Evolutionary conservation across 164 flowering plant species (phyloP), one percentile per base, ranked within the genome.

Genomic region (Dillenia turbinata): DNA sequence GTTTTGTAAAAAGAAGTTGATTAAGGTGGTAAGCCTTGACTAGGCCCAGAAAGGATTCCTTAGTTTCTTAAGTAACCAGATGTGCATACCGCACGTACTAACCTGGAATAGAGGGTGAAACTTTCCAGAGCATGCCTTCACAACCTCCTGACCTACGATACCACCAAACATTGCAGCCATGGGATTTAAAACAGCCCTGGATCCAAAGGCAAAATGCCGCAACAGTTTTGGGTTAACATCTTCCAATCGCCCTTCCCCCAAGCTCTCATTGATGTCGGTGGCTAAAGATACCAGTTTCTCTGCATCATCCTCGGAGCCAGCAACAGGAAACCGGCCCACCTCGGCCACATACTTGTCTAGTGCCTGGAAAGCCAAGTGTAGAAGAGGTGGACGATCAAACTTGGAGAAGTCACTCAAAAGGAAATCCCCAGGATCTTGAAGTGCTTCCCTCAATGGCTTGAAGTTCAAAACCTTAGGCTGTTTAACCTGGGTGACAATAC

Each of bases 121-220:
- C 73, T 91, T 91, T 58, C 95, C 95, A 69, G 97, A 88, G 79
- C 97, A 91, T 12, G 97, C 97, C 75, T 90, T 90, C 53, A 90
- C 87, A 66, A 90, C 88, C 73, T 90, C 97, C 63, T 88, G 97
- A 16, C 94, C 97, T 45, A 90, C 97, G 65, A 91, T 79, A 57
- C 97, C 97, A 69, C 97, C 97, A 76, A 91, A 88, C 93, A 91
- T 87, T 44, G 97, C 97, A 66, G 97, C 97, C 97, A 91, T 91
- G 16, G 97, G 97, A 66, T 87, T 90, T 58, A 90, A 65, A 19
- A 87, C 96, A 9, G 97, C 96, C 75, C 72, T 86, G 9, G 96
- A 77, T 60, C 97, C 97, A 77, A 81, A 83, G n/a, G 96, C 85
- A 73, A 91, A 91, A 59, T 77, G 79, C 17, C 79, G 73, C 49